phyloP scores from a whole-genome alignment of 2,329 filamentous ascomycete species.

The Aphanoascus verrucosus region DNA sequence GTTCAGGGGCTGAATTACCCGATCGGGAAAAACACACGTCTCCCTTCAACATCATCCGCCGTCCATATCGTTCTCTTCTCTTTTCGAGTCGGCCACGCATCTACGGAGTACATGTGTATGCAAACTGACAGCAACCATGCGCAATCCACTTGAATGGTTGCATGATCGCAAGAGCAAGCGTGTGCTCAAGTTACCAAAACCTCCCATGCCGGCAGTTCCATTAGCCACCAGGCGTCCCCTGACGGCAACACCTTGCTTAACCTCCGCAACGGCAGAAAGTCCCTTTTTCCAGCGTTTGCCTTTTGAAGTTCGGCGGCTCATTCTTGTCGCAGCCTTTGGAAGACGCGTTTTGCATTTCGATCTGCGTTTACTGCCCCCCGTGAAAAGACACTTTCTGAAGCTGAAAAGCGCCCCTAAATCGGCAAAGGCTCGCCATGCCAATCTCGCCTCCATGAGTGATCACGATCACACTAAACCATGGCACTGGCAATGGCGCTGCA shows the following conservation, averaged over 20 bases:
- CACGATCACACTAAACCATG: neutral
- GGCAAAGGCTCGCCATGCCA: neutral
- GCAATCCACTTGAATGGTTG: neutral
- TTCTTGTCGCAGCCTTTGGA: conserved; percentile 13
- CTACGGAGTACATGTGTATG: too few species aligned
- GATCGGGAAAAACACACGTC: too few species aligned
- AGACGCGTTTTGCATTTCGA: conserved; percentile 6
- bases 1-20: neutral
- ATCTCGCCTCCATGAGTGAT: neutral
- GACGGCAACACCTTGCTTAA: conserved; percentile 3
- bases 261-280: conserved; percentile 6
- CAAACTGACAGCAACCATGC: too few species aligned
- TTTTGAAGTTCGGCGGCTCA: conserved; percentile 21
- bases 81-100: too few species aligned
- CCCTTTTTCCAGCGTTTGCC: conserved; percentile 17
- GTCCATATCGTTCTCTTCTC: too few species aligned
- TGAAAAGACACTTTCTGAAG: neutral
- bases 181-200: neutral
- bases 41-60: too few species aligned
- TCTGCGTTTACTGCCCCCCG: conserved; percentile 6
- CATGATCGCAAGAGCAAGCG: conserved; percentile 1
- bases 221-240: neutral
- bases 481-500: conserved; percentile 11
- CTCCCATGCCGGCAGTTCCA: conserved; percentile 10
- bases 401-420: neutral